Evolutionary conservation across 2,329 filamentous ascomycete genomes (phyloP).

Genomic region (Exophiala aquamarina): DNA sequence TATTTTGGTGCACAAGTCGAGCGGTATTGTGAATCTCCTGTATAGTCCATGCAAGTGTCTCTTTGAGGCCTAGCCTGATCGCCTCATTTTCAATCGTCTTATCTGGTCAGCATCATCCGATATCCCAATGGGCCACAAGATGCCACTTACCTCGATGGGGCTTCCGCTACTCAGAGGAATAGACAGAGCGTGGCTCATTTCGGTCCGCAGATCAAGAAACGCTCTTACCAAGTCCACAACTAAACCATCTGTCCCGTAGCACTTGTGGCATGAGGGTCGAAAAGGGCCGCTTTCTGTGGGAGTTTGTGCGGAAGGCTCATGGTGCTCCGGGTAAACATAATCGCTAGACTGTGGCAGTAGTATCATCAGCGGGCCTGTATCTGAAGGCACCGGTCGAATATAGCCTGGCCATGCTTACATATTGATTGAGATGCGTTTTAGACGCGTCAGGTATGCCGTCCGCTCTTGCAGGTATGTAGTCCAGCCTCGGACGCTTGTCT

Average conservation of each 20-base stretch:
- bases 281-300: slow-evolving; percentile 5
- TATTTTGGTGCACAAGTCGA: slow-evolving; percentile 18
- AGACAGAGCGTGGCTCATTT: slow-evolving; percentile 21
- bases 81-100: slow-evolving; percentile 16
- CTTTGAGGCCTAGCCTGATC: slow-evolving; percentile 24
- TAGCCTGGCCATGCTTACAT: slow-evolving; percentile 13
- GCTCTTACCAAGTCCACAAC: slow-evolving; percentile 21
- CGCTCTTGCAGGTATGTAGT: slow-evolving; percentile 10
- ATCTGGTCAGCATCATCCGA: slow-evolving; percentile 16
- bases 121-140: slow-evolving; percentile 5
- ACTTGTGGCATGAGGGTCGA: slow-evolving; percentile 17
- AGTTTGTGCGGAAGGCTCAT: slow-evolving; percentile 4
- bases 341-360: slow-evolving; percentile 7
- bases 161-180: slow-evolving; percentile 10
- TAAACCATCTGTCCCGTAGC: slow-evolving; percentile 19
- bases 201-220: slow-evolving; percentile 21
- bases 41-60: slow-evolving; percentile 23
- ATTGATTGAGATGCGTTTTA: slow-evolving; percentile 7
- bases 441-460: slow-evolving; percentile 6
- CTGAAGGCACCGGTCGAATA: neutral
- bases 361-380: slow-evolving; percentile 8
- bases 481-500: slow-evolving; percentile 19
- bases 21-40: slow-evolving; percentile 18
- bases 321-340: slow-evolving; percentile 12
- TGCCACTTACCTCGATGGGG: slow-evolving; percentile 16